A percentile compares a stretch with the other conserved stretches of the same genome.
Evolutionary conservation across 2,329 filamentous ascomycete genomes (phyloP).

Genomic region (Elsinoe fawcettii): DNA sequence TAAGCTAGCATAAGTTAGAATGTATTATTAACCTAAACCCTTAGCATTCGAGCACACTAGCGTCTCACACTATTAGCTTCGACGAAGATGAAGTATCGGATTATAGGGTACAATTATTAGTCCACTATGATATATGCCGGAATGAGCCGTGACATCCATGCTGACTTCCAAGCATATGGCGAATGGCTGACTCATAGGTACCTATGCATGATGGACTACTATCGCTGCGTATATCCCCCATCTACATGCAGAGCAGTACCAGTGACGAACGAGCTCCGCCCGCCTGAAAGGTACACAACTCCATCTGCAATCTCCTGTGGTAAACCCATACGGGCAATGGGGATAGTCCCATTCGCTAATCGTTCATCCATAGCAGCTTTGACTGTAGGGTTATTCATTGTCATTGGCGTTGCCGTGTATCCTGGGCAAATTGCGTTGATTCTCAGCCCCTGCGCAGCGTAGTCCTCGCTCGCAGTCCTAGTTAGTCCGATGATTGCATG

Average conservation of each 20-base stretch:
- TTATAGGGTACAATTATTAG: too few relatives aligned
- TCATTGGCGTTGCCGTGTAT: conserved; percentile 18
- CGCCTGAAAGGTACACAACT: conserved; percentile 25
- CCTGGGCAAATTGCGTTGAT: conserved; percentile 33
- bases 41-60: too few relatives aligned
- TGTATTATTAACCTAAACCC: too few relatives aligned
- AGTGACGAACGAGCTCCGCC: conserved; percentile 25
- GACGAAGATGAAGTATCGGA: too few relatives aligned
- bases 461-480: conserved; percentile 38
- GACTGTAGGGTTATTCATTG: conserved; percentile 18
- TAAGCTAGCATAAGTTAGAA: too few relatives aligned
- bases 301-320: conserved; percentile 26
- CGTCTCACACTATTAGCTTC: too few relatives aligned
- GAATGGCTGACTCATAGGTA: too few relatives aligned
- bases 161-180: too few relatives aligned
- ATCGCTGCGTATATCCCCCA: conserved; percentile 17
- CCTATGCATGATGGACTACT: too few relatives aligned
- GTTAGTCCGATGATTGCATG: conserved; percentile 38
- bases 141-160: too few relatives aligned
- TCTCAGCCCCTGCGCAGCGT: conserved; percentile 35
- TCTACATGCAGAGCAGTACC: conserved; percentile 24
- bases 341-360: conserved; percentile 21
- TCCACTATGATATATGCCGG: too few relatives aligned
- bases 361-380: conserved; percentile 25
- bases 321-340: conserved; percentile 24